Conservation (phyloP, 2,329 filamentous ascomycete genomes). For the Chaetomium olivaceum region DNA sequence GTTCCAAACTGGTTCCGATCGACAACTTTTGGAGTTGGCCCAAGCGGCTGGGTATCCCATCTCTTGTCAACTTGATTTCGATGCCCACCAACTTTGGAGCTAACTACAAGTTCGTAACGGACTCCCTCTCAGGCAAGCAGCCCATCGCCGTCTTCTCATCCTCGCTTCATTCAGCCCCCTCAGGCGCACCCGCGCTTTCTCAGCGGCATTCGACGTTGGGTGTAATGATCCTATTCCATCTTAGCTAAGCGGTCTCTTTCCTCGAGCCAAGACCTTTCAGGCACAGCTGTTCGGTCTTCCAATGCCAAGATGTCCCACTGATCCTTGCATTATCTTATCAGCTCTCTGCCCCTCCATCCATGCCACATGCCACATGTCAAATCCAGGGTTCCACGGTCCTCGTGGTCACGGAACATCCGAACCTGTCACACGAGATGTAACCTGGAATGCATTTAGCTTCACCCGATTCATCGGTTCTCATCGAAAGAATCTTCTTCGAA, state of each 20-base stretch:
- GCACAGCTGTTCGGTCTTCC: conserved; percentile 7
- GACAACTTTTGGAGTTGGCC: not conserved
- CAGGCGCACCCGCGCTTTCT: not conserved
- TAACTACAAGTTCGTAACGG: not conserved
- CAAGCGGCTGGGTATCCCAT: not conserved
- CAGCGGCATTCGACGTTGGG: not conserved
- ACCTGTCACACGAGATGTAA: not conserved
- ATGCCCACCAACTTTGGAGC: not conserved
- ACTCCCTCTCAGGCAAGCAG: not conserved
- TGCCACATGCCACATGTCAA: conserved; percentile 6
- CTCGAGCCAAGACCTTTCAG: not conserved
- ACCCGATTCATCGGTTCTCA: not conserved
- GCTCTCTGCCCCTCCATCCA: conserved; percentile 10
- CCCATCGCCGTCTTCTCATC: not conserved
- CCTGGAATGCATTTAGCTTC: not conserved
- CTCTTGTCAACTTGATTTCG: not conserved
- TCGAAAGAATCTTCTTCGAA: not conserved
- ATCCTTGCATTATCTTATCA: conserved; percentile 23
- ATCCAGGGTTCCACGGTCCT: not conserved
- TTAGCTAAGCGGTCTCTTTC: conserved; percentile 1
- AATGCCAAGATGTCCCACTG: conserved; percentile 11
- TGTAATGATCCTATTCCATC: not conserved
- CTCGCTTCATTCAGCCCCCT: not conserved
- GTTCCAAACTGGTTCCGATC: not conserved
- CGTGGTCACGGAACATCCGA: not conserved